Base-by-base conservation (phyloP, 768 basidiomycete species). In the Lactarius hengduanensis region DNA sequence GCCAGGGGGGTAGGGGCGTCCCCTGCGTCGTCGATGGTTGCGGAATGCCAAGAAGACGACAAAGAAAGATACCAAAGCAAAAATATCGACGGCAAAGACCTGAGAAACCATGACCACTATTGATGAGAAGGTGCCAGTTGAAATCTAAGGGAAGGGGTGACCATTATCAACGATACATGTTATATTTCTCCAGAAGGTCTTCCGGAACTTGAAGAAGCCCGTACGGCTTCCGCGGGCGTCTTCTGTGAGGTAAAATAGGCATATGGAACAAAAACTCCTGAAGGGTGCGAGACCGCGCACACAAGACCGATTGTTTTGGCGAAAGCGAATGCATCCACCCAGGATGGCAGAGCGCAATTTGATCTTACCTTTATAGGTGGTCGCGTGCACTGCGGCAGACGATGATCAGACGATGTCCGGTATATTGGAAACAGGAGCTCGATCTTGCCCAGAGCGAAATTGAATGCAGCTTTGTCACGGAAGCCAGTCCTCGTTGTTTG, bases 1-100 rank as follows among this genome's bases (percentile, higher is more conserved):
- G 9, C 63, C 54, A 57, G 63, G 57, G 11, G 57, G 57, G 30
- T 57, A 56, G 11, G 54, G 54, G 13, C 45, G 22, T 6, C 32
- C 41, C 9, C 26, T 45, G 20, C 57, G 22, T 18, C 63, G 41
- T 50, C 43, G 41, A 50, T 38, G 10, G 45, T 40, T 43, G 30
- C 34, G 22, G n/a, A 64, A 26, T 16, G 63, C 57, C 1, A 13
- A 22, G 26, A 63, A 18, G 16, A 54, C n/a, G 22, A 40, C 2
- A 4, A 57, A 6, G 34, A 57, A 57, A 3, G 34, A 50, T 16
- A 53, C 18, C 4, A 64, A 9, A 28, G 22, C 34, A 6, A 64
- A 16, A 28, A 58, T 4, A 30, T 38, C 57, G 2, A 64, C 50
- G 2, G 15, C 1, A 22, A 15, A 26, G 50, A 26, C 50, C 22